Conservation (phyloP, 208 protist species). For the Trypanosoma grayi region DNA sequence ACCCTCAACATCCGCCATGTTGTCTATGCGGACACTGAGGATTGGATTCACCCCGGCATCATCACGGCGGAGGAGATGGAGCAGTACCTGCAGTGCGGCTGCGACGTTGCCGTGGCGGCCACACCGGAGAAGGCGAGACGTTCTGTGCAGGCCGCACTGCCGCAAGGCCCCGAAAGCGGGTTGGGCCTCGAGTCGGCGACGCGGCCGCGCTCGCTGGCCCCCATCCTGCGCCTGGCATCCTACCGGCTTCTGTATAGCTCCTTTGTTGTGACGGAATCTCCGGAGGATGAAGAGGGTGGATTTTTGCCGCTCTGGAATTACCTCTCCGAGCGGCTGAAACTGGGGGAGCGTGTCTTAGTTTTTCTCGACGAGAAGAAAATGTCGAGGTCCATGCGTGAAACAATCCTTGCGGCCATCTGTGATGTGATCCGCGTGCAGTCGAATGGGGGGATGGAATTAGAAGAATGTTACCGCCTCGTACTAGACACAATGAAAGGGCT, state of each 20-base stretch:
- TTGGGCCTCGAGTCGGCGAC: too few relatives aligned
- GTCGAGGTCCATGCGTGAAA: conserved; percentile 37
- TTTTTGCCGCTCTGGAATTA: conserved; percentile 43
- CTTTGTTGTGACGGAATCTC: conserved; percentile 52
- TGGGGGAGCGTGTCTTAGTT: conserved; percentile 35
- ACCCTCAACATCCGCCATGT: conserved; percentile 9
- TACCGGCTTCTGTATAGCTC: conserved; percentile 46
- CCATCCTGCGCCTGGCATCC: conserved; percentile 32
- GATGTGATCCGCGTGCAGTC: conserved; percentile 20
- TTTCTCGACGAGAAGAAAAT: conserved; percentile 34
- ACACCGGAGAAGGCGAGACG: neutral
- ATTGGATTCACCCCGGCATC: conserved; percentile 4
- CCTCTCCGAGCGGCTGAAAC: conserved; percentile 26
- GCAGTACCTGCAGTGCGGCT: neutral
- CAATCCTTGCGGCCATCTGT: conserved; percentile 38
- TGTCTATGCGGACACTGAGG: conserved; percentile 1
- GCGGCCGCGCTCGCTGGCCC: conserved; percentile 24
- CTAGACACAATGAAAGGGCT: conserved; percentile 35
- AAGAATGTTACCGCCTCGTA: conserved; percentile 33
- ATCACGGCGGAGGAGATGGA: conserved; percentile 3
- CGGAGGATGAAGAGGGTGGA: conserved; percentile 31
- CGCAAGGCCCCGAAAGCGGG: neutral
- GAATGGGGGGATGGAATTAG: neutral
- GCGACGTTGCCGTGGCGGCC: neutral
- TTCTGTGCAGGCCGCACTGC: conserved; percentile 1